Evolutionary conservation across 345 rosid species (phyloP).

Genomic region (Eucalyptus regnans): DNA sequence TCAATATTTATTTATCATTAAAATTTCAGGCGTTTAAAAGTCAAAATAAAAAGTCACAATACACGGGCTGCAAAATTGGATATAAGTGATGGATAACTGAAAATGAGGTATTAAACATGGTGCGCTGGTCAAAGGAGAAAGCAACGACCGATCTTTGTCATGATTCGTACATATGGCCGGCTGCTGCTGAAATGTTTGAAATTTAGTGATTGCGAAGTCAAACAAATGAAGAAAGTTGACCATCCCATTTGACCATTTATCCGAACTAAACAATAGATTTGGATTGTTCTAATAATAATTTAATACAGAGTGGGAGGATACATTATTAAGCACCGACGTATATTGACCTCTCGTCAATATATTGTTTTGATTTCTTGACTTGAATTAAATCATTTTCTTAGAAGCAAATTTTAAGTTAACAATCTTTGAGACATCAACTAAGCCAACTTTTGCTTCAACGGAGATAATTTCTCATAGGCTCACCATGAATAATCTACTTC

Average conservation of each 20-base stretch:
- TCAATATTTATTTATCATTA: neutral
- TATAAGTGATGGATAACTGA: neutral
- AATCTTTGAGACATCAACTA: neutral
- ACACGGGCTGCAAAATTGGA: neutral
- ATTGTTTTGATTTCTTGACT: neutral
- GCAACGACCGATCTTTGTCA: neutral
- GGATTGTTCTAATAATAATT: neutral
- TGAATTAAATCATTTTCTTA: neutral
- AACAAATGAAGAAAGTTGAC: neutral
- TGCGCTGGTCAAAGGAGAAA: neutral
- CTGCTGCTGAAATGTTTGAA: neutral
- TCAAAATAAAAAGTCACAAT: neutral
- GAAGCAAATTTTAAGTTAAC: neutral
- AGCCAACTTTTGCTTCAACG: no score
- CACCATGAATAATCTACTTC: no score
- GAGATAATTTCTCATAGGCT: no score
- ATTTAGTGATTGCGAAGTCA: no score
- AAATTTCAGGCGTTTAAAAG: neutral
- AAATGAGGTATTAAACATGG: neutral
- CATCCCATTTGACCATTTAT: neutral
- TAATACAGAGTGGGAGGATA: neutral
- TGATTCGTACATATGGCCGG: neutral
- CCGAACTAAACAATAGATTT: neutral
- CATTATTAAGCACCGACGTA: neutral
- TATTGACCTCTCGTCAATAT: neutral